phyloP scores from a whole-genome alignment of 768 basidiomycete genomes.

The Phallus indusiatus region DNA sequence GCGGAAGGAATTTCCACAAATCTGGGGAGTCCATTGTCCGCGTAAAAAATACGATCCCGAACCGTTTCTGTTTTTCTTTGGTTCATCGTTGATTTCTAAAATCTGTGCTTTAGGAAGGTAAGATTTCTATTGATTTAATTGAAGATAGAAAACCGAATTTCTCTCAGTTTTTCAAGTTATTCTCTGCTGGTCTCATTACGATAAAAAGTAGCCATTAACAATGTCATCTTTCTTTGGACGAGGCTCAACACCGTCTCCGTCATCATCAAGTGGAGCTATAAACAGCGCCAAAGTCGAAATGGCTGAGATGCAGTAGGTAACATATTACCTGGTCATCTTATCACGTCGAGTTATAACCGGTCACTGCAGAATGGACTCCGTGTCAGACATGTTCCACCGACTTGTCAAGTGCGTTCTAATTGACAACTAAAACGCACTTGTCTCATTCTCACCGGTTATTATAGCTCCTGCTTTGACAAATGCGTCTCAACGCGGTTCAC shows the following conservation, averaged over 20 bases:
- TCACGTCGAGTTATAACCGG: neutral
- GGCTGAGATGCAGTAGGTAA: neutral
- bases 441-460: neutral
- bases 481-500: neutral
- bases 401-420: neutral
- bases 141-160: conserved; percentile 37
- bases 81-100: conserved; percentile 37
- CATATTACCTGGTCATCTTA: neutral
- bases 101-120: conserved; percentile 21
- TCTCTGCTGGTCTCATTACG: too few relatives aligned
- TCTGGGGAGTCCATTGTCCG: too few relatives aligned
- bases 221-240: neutral
- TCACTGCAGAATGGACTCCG: neutral
- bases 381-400: neutral
- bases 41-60: too few relatives aligned
- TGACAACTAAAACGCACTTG: neutral
- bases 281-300: neutral
- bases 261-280: neutral
- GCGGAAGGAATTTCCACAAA: too few relatives aligned
- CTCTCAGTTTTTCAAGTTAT: too few relatives aligned
- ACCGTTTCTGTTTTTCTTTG: conserved; percentile 5
- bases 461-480: neutral
- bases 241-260: neutral
- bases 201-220: neutral
- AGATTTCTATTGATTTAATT: conserved; percentile 33